Conservation (phyloP, 31 red algal genomes). For the Asparagopsis taxiformis region DNA sequence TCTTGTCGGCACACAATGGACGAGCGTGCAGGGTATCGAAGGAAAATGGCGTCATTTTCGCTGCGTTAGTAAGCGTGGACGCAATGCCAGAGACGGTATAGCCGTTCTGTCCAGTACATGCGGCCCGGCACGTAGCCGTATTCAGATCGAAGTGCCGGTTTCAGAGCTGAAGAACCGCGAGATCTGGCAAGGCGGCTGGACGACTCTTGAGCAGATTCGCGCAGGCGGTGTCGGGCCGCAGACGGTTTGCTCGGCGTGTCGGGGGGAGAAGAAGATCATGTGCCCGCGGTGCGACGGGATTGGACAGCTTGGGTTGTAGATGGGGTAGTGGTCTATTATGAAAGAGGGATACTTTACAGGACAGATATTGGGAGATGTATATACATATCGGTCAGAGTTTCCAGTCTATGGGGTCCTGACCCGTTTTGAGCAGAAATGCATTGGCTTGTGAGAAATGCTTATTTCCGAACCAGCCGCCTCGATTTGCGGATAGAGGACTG, state of each 20-base stretch:
- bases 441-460: conserved; percentile 97
- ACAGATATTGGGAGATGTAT: too few relatives aligned
- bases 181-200: conserved; percentile 78
- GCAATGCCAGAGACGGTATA: conserved; percentile 50
- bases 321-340: background rate
- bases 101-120: conserved; percentile 75
- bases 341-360: background rate
- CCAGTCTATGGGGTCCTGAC: conserved; percentile 77
- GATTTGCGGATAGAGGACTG: conserved; percentile 85
- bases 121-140: conserved; percentile 62
- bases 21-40: conserved; percentile 62
- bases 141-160: conserved; percentile 73
- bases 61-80: conserved; percentile 66
- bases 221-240: conserved; percentile 9
- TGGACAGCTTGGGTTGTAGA: conserved; percentile 56
- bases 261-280: conserved; percentile 42
- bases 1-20: conserved; percentile 86
- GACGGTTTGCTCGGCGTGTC: conserved; percentile 57
- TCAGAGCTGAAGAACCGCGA: conserved; percentile 53
- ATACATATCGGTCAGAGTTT: conserved; percentile 9
- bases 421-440: conserved; percentile 63
- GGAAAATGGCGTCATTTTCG: conserved; percentile 87
- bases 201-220: conserved; percentile 54
- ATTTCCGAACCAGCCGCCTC: conserved; percentile 98
- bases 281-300: conserved; percentile 79